Evolutionary conservation across 2,329 filamentous ascomycete species (phyloP).

Genomic region (Penicillium freii): DNA sequence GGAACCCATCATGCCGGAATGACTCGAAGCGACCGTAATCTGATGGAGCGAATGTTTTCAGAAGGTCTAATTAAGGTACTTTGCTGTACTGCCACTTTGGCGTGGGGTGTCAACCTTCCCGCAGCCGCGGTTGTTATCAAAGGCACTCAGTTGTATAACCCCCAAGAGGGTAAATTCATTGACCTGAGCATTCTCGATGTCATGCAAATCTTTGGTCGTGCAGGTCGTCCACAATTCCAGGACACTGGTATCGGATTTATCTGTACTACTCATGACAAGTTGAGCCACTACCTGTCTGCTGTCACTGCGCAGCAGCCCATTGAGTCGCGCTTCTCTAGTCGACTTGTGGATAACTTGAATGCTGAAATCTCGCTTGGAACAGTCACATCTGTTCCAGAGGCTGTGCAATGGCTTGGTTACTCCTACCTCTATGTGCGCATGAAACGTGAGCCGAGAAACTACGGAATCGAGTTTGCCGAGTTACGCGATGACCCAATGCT

Average conservation of each 20-base stretch:
- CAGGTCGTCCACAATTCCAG: conserved; percentile 94
- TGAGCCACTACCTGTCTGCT: conserved; percentile 85
- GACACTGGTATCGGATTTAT: conserved; percentile 98
- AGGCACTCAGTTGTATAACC: conserved; percentile 93
- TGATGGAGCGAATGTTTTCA: conserved; percentile 89
- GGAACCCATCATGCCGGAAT: conserved; percentile 97
- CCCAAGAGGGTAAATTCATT: conserved; percentile 93
- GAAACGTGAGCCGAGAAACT: conserved; percentile 84
- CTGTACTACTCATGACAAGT: conserved; percentile 90
- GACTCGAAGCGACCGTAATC: conserved; percentile 86
- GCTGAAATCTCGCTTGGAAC: conserved; percentile 92
- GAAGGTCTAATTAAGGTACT: conserved; percentile 95
- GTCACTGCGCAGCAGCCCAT: conserved; percentile 96
- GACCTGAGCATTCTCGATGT: conserved; percentile 96
- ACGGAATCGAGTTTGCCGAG: conserved; percentile 94
- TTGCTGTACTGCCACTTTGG: conserved; percentile 95
- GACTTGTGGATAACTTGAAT: conserved; percentile 94
- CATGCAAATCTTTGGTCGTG: conserved; percentile 96
- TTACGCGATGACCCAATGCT: conserved; percentile 83
- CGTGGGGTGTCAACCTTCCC: conserved; percentile 98
- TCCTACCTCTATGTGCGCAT: conserved; percentile 97
- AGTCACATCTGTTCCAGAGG: conserved; percentile 89
- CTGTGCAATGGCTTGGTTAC: conserved; percentile 95
- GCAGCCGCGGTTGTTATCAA: conserved; percentile 97
- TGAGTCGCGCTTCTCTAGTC: conserved; percentile 91